Evolutionary conservation across 23 red algal species (phyloP), one percentile per base, ranked within the genome.

Genomic region (Gracilaria gracilis): DNA sequence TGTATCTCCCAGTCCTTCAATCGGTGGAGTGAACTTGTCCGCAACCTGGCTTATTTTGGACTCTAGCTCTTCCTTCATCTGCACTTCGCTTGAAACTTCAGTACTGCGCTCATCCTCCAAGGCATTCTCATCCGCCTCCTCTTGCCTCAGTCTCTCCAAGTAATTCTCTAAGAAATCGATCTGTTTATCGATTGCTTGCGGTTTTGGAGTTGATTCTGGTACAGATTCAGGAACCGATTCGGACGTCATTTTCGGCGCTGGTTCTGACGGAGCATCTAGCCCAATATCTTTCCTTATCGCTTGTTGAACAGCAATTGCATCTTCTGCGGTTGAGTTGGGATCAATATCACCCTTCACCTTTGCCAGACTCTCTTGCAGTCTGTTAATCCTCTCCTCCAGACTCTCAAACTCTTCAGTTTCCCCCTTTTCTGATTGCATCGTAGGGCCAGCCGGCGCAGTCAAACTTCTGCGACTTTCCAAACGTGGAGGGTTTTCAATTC

Each of bases 151-250:
- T 66, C 61, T 88, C 20, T 88, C 64, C 54, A 88, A 64, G 25
- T 88, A 88, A 48, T 64, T 46, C 67, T 88, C 61, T 37, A 88
- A 47, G 47, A 77, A 88, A 17, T 40, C 67, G 57, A 88, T 88
- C 57, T 88, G 84, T 59, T 88, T 88, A 14, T 88, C 84, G 39
- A 88, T 69, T 31, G 48, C 67, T 34, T 72, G 42, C 21, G 79
- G 79, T 62, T 82, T 61, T 12, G 48, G n/a, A n/a, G n/a, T 46
- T 46, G 42, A 46, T 46, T 46, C 42, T 7, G 42, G 4, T 46
- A 11, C 42, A 46, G 42, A 11, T 46, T 46, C 11, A 46, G 48
- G 42, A 0, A 25, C 12, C 15, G 40, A 40, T 79, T 79, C 40
- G 7, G 51, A 16, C 14, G 36, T 25, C 2, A 13, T 0, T 53